Evolutionary conservation across 2,329 filamentous ascomycete species (phyloP), one percentile per base, ranked within the genome.

Genomic region (Alternaria alternata): DNA sequence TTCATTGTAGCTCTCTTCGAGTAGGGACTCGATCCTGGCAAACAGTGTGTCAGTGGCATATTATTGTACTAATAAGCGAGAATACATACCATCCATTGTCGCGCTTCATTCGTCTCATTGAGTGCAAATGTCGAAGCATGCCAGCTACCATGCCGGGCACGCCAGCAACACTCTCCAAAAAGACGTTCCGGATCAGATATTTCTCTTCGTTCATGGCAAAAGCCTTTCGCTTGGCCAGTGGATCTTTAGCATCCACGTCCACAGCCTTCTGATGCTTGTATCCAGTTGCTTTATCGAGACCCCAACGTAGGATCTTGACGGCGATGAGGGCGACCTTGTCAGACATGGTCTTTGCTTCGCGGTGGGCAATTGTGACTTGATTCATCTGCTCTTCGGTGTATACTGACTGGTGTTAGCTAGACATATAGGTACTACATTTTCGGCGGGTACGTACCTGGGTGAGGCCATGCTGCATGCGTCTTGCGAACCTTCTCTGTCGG

Each of bases 91-190:
- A 98, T 73, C 95, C 95, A 70, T 98, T 96, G 77, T 98, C 94
- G 57, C 94, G 85, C 84, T 93, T 93, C 85, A 98, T 90, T 28
- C 90, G 86, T 44, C 94, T 86, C 72, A 98, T 86, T 66, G 90
- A 94, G 75, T 91, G 88, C 38, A 98, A 84, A 80, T 99, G 95
- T 34, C 95, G 86, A 16, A 98, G 84, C 91, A 97, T 97, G 22
- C 93, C 95, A 0, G 91, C 95, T 0, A 98, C 94, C 93, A 98
- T 98, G 7, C 95, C 95, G 0, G 95, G 95, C 0, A 98, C 95
- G 34, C 93, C 95, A 12, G 95, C 95, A 39, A 99, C 92, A 49
- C 90, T 94, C 79, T 99, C 95, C 34, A 99, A 86, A 79, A 99
- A 99, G 68, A 99, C 87, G 74, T 97, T 94, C 7, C 94, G 87